phyloP scores from a whole-genome alignment of 2,329 filamentous ascomycete genomes.

The Sporothrix pallida region DNA sequence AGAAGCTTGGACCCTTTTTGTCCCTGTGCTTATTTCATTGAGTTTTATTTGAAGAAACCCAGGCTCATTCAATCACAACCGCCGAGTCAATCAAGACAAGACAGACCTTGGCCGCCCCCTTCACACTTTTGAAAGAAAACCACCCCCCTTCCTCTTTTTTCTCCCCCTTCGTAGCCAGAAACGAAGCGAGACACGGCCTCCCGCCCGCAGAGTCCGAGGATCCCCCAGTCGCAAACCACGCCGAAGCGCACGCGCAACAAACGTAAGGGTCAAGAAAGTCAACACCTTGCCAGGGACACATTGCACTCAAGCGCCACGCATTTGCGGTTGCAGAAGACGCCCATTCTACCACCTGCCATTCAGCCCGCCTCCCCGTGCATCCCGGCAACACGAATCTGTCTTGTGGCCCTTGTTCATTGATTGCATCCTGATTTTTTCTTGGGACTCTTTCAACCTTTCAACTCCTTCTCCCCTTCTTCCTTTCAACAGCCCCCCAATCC shows the following conservation, averaged over 20 bases:
- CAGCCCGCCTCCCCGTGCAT: constrained; percentile 1
- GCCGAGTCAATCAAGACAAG: background rate
- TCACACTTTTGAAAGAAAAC: background rate
- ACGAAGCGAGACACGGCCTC: constrained; percentile 1
- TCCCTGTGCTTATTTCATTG: constrained; percentile 24
- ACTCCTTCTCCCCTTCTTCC: background rate
- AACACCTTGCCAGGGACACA: constrained; percentile 2
- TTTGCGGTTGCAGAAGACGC: background rate
- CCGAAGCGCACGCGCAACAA: background rate
- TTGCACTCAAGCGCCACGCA: constrained; percentile 10
- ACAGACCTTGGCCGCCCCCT: background rate
- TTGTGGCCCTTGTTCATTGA: constrained; percentile 7
- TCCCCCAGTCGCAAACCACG: background rate
- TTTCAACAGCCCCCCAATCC: background rate
- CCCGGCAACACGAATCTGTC: constrained; percentile 16
- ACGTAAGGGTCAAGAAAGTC: constrained; percentile 10
- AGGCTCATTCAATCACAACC: background rate
- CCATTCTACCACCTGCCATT: background rate
- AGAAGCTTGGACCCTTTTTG: constrained; percentile 26
- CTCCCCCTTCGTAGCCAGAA: background rate
- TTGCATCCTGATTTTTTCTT: background rate
- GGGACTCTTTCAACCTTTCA: background rate
- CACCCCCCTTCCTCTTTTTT: background rate
- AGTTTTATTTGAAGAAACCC: constrained; percentile 16
- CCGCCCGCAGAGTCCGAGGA: background rate